These are phyloP conservation scores for Infundibulicybe gibba DNA, from an alignment of 768 basidiomycete genomes.

Conservation along the genomic window DNA sequence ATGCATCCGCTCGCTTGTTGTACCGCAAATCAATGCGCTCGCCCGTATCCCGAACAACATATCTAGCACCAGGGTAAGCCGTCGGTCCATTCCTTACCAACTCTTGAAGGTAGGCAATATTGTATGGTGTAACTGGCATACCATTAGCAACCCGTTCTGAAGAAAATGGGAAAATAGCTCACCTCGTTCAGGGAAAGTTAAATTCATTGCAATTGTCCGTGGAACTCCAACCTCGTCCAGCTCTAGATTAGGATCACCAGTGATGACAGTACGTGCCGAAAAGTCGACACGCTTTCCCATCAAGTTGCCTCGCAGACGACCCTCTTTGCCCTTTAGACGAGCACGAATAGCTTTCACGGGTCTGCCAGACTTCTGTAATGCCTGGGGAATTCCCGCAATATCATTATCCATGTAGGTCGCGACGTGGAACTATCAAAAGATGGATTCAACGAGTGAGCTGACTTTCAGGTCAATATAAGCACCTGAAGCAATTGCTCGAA, in stretches of 20 bases:
- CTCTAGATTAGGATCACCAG: constrained; percentile 96
- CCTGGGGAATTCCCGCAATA: constrained; percentile 96
- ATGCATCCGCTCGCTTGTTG: constrained; percentile 93
- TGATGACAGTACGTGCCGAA: constrained; percentile 98
- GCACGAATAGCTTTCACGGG: constrained; percentile 98
- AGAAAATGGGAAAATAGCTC: not conserved
- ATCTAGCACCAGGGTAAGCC: constrained; percentile 93
- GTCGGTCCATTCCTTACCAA: constrained; percentile 94
- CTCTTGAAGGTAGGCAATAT: constrained; percentile 91
- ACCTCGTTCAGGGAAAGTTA: constrained; percentile 98
- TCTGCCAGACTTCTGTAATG: constrained; percentile 94
- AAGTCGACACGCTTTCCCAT: constrained; percentile 99
- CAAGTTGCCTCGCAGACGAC: constrained; percentile 93
- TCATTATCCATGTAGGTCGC: constrained; percentile 99
- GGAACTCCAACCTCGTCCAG: constrained; percentile 98
- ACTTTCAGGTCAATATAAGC: constrained; percentile 14
- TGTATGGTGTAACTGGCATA: constrained; percentile 87
- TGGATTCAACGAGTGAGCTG: constrained; percentile 4
- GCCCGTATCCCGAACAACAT: constrained; percentile 95
- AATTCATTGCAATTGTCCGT: constrained; percentile 91
- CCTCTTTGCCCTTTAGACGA: constrained; percentile 97
- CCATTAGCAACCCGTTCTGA: constrained; percentile 3
- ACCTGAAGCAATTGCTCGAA: constrained; percentile 96
- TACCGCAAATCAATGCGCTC: constrained; percentile 96
- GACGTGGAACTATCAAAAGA: constrained; percentile 79